phyloP scores from a whole-genome alignment of 2,329 filamentous ascomycete genomes.

The Aspergillus eucalypticola region DNA sequence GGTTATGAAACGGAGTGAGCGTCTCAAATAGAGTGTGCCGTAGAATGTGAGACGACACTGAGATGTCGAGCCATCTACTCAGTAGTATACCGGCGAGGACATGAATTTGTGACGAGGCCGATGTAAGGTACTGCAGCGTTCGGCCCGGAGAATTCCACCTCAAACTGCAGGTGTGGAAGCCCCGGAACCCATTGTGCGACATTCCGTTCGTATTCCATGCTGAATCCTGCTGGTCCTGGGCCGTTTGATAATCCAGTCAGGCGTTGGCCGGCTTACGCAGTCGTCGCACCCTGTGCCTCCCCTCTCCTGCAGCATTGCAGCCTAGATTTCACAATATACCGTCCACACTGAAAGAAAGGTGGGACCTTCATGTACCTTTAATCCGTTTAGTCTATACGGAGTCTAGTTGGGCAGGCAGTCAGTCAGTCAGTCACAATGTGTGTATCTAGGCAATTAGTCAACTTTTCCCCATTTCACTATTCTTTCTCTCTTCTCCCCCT shows the following conservation, averaged over 20 bases:
- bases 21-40: neutral
- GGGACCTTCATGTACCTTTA: no score
- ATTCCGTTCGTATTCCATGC: constrained; percentile 9
- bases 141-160: constrained; percentile 18
- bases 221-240: neutral
- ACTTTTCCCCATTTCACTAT: no score
- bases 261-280: constrained; percentile 3
- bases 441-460: no score
- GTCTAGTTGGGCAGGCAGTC: no score
- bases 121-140: constrained; percentile 11
- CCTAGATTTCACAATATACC: neutral
- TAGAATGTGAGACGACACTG: no score
- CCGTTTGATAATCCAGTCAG: constrained; percentile 7
- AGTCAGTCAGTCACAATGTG: no score
- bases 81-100: neutral
- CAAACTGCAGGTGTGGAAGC: constrained; percentile 10
- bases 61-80: no score
- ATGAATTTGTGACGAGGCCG: neutral
- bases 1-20: neutral
- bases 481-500: no score
- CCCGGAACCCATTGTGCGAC: constrained; percentile 5
- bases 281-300: neutral
- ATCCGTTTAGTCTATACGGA: no score
- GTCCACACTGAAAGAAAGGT: no score
- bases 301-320: neutral